A percentile compares a stretch with the other conserved stretches of the same genome.
Conservation (phyloP, 176 grass and related monocot genomes). For the Aegilops speltoides region DNA sequence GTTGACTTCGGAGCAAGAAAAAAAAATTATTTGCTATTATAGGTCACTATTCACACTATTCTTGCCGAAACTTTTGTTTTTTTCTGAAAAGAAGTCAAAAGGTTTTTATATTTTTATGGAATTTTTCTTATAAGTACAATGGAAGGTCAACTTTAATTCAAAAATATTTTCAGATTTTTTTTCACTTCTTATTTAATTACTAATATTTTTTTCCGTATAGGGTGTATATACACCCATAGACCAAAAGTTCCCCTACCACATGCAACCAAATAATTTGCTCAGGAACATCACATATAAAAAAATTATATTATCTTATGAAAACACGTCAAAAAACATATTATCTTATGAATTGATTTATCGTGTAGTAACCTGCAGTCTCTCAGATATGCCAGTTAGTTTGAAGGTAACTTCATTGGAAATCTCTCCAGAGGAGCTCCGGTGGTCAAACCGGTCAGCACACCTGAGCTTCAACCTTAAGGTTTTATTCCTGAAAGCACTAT, state of each 20-base stretch:
- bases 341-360: neutral
- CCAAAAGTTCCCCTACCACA: neutral
- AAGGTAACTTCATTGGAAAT: constrained; percentile 60
- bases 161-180: too few species aligned
- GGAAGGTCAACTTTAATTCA: too few species aligned
- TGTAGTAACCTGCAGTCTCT: constrained; percentile 55
- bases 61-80: too few species aligned
- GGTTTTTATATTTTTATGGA: too few species aligned
- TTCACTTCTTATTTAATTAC: too few species aligned
- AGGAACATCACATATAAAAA: neutral
- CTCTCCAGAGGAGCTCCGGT: constrained; percentile 49
- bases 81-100: too few species aligned
- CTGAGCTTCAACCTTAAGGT: constrained; percentile 54
- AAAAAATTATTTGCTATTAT: too few species aligned
- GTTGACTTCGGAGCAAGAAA: too few species aligned
- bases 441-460: constrained; percentile 55
- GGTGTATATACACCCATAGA: too few species aligned
- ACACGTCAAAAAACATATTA: neutral
- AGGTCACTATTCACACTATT: too few species aligned
- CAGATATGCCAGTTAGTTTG: constrained; percentile 39
- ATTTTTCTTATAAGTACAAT: too few species aligned
- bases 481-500: constrained; percentile 48
- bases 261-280: neutral
- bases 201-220: too few species aligned
- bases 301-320: neutral